phyloP scores from a whole-genome alignment of 441 rosid genomes.

The Gossypium gossypioides region DNA sequence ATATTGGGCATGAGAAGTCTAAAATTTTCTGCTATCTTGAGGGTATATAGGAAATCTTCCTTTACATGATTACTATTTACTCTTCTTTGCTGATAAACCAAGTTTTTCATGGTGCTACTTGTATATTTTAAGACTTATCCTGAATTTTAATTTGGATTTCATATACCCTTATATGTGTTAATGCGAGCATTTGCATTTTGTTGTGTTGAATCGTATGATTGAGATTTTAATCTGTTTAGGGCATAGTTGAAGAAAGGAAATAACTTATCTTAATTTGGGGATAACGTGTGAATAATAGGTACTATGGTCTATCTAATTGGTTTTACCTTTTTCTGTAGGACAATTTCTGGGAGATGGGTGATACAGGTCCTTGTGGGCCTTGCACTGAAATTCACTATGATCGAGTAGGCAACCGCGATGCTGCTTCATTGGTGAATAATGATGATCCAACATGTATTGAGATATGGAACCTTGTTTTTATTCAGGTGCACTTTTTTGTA shows the following conservation, averaged over 20 bases:
- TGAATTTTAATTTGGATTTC: not conserved
- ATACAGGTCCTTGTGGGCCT: constrained; percentile 98
- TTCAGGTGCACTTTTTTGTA: constrained; percentile 52
- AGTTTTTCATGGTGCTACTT: not conserved
- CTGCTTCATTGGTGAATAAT: constrained; percentile 71
- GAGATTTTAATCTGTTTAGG: not conserved
- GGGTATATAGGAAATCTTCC: not conserved
- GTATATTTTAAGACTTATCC: not conserved
- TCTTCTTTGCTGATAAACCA: constrained; percentile 1
- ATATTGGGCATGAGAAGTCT: not conserved
- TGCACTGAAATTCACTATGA: constrained; percentile 96
- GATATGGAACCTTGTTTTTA: constrained; percentile 97
- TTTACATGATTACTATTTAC: not conserved
- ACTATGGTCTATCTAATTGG: constrained; percentile 5
- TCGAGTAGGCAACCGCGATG: constrained; percentile 78
- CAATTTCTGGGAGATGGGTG: constrained; percentile 99
- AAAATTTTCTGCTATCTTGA: not conserved
- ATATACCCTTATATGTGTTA: not conserved
- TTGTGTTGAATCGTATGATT: not conserved
- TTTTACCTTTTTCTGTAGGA: constrained; percentile 38
- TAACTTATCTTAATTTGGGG: not conserved
- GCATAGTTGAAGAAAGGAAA: not conserved
- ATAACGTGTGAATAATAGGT: not conserved
- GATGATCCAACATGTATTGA: constrained; percentile 98
- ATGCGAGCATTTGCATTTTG: not conserved